Conservation (phyloP, 2,329 filamentous ascomycete species). For the Microsporum canis region DNA sequence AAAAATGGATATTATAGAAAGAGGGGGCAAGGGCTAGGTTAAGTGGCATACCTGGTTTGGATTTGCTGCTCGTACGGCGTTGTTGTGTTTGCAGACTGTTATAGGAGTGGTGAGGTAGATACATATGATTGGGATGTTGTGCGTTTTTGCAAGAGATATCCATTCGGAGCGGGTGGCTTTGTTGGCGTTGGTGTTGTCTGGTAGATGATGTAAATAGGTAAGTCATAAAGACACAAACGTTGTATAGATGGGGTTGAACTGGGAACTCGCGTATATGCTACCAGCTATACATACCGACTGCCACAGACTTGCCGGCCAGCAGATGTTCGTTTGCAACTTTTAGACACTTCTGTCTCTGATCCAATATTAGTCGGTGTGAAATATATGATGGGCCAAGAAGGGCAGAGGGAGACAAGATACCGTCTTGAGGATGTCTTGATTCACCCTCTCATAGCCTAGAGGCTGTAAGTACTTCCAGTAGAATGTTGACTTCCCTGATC, state of each 20-base stretch:
- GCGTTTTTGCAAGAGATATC: slow-evolving; percentile 60
- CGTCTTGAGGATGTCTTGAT: slow-evolving; percentile 79
- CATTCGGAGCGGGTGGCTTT: slow-evolving; percentile 64
- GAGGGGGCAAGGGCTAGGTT: not conserved
- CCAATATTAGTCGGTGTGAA: not conserved
- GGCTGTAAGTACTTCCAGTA: slow-evolving; percentile 69
- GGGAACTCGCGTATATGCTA: not conserved
- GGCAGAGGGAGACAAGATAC: slow-evolving; percentile 28
- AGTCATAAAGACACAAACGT: not conserved
- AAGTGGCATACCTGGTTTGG: slow-evolving; percentile 25
- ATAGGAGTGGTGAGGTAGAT: slow-evolving; percentile 68
- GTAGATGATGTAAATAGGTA: slow-evolving; percentile 9
- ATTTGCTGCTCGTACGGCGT: slow-evolving; percentile 62
- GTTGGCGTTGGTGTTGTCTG: slow-evolving; percentile 95
- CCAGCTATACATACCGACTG: slow-evolving; percentile 52
- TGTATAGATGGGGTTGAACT: not conserved
- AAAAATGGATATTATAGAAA: not conserved
- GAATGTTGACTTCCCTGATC: slow-evolving; percentile 84
- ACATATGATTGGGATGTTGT: slow-evolving; percentile 66
- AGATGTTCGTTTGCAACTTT: slow-evolving; percentile 60
- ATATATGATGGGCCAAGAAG: not conserved
- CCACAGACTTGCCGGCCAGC: slow-evolving; percentile 55
- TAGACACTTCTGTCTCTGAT: slow-evolving; percentile 51
- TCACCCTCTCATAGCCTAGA: slow-evolving; percentile 70
- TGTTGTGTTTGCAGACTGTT: slow-evolving; percentile 71